Evolutionary conservation across 192 early-diverging fungal genomes (phyloP), one percentile per base, ranked within the genome.

Genomic region (Gaertneriomyces sp.): DNA sequence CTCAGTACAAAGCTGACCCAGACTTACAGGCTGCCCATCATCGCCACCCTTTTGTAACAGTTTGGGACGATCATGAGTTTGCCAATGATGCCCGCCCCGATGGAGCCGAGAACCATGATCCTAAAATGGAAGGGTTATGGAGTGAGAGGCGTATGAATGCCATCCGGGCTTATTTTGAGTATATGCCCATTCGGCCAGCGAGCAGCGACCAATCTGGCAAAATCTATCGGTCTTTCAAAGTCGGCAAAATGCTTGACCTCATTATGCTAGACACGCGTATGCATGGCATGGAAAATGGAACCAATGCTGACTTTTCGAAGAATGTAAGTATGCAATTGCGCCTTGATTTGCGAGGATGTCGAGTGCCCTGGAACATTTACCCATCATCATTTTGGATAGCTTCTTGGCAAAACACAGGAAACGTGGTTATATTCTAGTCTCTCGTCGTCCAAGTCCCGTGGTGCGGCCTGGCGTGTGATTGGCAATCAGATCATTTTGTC

Each of bases 21-120:
- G 71, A 79, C 49, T 60, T 75, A 7, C 70, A 70, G 43, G 45
- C 61, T n/a, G 60, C 68, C 7, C 77, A 79, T 56, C 58, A 42
- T 8, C n/a, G 42, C 20, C 57, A 63, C 56, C 77, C 77, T 5
- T 73, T 57, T 66, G 62, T 74, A 12, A 73, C 66, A 41, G 69
- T 74, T 60, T 74, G 63, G 66, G 73, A 74, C 42, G 76, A 78
- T 42, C 76, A 78, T 60, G 77, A 79, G 58, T 79, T 79, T 60
- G 71, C 68, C 6, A 68, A 79, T 53, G 57, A 79, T 50, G 54
- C 72, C 4, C 74, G 58, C 25, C 55, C 42, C 9, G 52, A 52
- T n/a, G 63, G 63, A 0, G 53, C 58, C 1, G 57, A 41, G 16
- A 40, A 50, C 58, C 49, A 58, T 25, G 53, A 64, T 47, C 65